phyloP scores from a whole-genome alignment of 768 basidiomycete genomes.

The Lentinus brumalis region DNA sequence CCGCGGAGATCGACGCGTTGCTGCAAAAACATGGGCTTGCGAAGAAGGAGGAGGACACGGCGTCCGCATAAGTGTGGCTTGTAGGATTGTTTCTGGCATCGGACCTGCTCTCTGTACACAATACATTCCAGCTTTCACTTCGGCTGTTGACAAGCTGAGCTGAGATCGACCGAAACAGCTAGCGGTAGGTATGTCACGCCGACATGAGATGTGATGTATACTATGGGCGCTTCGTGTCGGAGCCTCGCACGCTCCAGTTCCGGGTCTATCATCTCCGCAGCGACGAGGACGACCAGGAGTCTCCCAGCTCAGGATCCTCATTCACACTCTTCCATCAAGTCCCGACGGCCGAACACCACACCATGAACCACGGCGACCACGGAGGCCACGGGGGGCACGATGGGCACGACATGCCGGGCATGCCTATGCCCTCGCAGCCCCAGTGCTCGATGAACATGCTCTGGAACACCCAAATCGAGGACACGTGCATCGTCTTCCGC shows the following conservation, averaged over 20 bases:
- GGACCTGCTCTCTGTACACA: slow-evolving; percentile 20
- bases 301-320: background rate
- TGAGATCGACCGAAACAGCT: background rate
- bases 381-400: slow-evolving; percentile 50
- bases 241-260: slow-evolving; percentile 10
- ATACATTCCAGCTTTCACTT: slow-evolving; percentile 10
- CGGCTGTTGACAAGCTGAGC: background rate
- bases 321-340: background rate
- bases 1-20: slow-evolving; percentile 85
- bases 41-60: slow-evolving; percentile 84
- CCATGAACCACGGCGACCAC: slow-evolving; percentile 45
- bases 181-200: background rate
- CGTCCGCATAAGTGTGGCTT: slow-evolving; percentile 32
- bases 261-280: background rate
- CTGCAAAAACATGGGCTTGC: slow-evolving; percentile 77
- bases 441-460: slow-evolving; percentile 82
- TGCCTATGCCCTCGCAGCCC: slow-evolving; percentile 41
- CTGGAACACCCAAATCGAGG: slow-evolving; percentile 79
- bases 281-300: background rate
- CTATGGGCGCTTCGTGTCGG: background rate
- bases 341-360: background rate
- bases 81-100: slow-evolving; percentile 9
- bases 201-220: background rate
- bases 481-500: slow-evolving; percentile 81
- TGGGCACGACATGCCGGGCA: slow-evolving; percentile 33